Evolutionary conservation across 495 filamentous ascomycete genomes (phyloP).

Genomic region (Hyaloscypha hepaticicola): DNA sequence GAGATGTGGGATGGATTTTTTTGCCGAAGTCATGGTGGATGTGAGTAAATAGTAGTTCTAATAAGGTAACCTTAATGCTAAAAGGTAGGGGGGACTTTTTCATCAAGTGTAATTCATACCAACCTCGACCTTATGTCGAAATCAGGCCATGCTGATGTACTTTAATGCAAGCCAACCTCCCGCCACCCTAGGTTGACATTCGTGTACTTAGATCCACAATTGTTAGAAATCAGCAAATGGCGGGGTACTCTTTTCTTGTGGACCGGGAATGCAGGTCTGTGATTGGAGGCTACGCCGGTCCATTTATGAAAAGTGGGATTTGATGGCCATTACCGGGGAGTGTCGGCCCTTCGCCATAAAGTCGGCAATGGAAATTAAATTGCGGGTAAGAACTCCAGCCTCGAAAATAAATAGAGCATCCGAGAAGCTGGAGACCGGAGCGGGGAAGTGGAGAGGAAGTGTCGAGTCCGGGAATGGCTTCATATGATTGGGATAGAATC

Average conservation of each 20-base stretch:
- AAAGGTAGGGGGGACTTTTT: background rate
- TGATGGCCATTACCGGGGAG: background rate
- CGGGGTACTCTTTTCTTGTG: background rate
- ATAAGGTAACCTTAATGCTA: background rate
- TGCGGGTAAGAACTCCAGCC: background rate
- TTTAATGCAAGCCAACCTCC: background rate
- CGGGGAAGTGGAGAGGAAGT: background rate
- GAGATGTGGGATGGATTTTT: constrained; percentile 8
- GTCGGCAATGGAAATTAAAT: background rate
- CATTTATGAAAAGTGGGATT: background rate
- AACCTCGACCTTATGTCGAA: background rate
- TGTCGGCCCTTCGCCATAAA: background rate
- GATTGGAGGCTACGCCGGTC: background rate
- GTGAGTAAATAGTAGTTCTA: constrained; percentile 25
- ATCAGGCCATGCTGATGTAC: background rate
- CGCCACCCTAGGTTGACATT: background rate
- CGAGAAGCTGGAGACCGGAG: background rate
- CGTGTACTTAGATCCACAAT: background rate
- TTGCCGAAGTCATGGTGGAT: constrained; percentile 6
- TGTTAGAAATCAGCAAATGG: background rate
- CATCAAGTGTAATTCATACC: background rate
- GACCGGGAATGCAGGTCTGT: background rate
- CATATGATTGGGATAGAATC: background rate
- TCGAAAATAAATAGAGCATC: background rate
- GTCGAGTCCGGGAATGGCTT: background rate